phyloP scores from a whole-genome alignment of 139 green algal species.

The Chlorella sp. region DNA sequence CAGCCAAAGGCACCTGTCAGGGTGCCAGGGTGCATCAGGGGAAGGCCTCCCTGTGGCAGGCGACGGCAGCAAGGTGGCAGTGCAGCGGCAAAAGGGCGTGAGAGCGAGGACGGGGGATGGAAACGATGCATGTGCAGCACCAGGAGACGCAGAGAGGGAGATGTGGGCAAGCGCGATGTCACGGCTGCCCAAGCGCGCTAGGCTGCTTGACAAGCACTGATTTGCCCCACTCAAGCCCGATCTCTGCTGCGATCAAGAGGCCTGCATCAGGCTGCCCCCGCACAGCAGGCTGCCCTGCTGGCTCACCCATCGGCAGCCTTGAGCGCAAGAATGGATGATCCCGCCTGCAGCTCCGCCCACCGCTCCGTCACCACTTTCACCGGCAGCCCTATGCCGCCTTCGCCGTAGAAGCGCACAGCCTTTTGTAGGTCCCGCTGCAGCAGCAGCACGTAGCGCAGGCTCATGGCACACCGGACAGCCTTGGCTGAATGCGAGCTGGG shows the following conservation, averaged over 20 bases:
- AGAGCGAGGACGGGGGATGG: no score
- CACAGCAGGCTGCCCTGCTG: no score
- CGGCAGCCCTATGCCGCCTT: constrained; percentile 70
- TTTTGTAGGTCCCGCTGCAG: constrained; percentile 75
- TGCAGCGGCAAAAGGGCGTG: no score
- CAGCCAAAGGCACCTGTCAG: no score
- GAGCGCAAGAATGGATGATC: constrained; percentile 48
- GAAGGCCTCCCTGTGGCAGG: constrained; percentile 63
- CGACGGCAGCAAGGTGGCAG: not conserved
- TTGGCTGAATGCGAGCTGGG: no score
- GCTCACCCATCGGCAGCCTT: constrained; percentile 63
- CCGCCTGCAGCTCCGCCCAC: constrained; percentile 81
- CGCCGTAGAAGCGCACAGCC: constrained; percentile 73
- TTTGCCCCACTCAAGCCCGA: not conserved
- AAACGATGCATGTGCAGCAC: no score
- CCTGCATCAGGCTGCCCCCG: no score
- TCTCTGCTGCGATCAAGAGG: not conserved
- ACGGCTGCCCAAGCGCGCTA: no score
- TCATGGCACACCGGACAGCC: constrained; percentile 1
- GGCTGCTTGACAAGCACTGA: no score
- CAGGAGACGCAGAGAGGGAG: no score
- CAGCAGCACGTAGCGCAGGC: constrained; percentile 70
- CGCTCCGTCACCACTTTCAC: constrained; percentile 70
- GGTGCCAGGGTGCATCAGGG: no score
- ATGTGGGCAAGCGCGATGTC: no score